Evolutionary conservation across 164 flowering plant genomes (phyloP).

Genomic region (Chloranthus sessilifolius): DNA sequence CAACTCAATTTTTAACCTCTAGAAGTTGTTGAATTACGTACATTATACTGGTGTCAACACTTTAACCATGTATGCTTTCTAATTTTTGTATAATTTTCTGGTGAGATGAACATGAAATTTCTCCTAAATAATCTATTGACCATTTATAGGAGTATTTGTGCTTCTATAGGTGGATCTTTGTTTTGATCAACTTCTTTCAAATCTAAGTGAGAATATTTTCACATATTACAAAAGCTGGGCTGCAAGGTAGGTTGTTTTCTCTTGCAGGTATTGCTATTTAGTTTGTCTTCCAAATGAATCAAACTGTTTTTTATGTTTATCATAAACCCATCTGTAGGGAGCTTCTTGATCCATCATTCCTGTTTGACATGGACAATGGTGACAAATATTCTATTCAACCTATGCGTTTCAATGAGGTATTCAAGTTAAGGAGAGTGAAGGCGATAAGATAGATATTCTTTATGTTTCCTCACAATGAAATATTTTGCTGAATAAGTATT

Average conservation of each 20-base stretch:
- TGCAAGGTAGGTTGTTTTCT: conserved; percentile 61
- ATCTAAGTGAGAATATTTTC: conserved; percentile 70
- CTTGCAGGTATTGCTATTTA: conserved; percentile 1
- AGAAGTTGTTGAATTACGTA: too few species aligned
- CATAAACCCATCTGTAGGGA: conserved; percentile 42
- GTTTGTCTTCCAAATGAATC: background rate
- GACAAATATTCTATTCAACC: conserved; percentile 82
- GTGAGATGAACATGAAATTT: too few species aligned
- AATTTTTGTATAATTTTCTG: too few species aligned
- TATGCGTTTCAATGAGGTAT: conserved; percentile 60
- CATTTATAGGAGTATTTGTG: too few species aligned
- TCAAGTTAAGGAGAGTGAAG: conserved; percentile 85
- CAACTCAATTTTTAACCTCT: too few species aligned
- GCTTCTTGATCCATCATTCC: conserved; percentile 90
- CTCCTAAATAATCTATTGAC: too few species aligned
- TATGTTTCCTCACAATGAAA: too few species aligned
- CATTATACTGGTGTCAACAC: too few species aligned
- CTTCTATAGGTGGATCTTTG: conserved; percentile 84
- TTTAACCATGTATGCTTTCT: too few species aligned
- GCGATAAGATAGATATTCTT: too few species aligned
- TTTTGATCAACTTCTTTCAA: conserved; percentile 89
- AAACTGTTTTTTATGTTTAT: conserved; percentile 2
- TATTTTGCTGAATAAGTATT: too few species aligned
- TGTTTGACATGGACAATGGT: conserved; percentile 87
- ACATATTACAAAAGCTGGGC: conserved; percentile 95